phyloP scores from a whole-genome alignment of 2,329 filamentous ascomycete genomes.

The Aureobasidium sp. region DNA sequence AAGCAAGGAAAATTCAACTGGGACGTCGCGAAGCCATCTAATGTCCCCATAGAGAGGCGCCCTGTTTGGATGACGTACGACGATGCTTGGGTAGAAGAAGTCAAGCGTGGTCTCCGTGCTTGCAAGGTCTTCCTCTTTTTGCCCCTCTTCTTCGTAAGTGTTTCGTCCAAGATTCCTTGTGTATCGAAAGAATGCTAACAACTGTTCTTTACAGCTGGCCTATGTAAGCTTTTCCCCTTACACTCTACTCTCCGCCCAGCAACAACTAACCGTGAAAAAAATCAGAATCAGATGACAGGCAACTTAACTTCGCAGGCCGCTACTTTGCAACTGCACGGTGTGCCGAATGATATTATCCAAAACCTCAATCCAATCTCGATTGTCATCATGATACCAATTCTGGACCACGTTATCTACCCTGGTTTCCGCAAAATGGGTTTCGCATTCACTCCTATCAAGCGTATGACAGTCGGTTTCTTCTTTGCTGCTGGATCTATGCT shows the following conservation, averaged over 20 bases:
- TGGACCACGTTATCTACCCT: conserved; percentile 39
- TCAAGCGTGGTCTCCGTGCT: conserved; percentile 56
- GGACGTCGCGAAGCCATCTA: conserved; percentile 59
- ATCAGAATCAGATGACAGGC: conserved; percentile 39
- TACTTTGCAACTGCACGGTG: conserved; percentile 33
- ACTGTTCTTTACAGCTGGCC: conserved; percentile 32
- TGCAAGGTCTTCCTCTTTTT: conserved; percentile 58
- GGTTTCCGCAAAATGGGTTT: conserved; percentile 34
- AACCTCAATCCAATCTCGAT: conserved; percentile 33
- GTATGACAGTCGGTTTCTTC: conserved; percentile 45
- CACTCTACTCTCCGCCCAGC: too few species aligned
- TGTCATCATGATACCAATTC: conserved; percentile 37
- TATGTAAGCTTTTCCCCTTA: too few species aligned
- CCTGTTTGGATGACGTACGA: conserved; percentile 71
- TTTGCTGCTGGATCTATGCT: conserved; percentile 44
- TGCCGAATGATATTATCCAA: conserved; percentile 40
- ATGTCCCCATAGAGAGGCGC: conserved; percentile 41
- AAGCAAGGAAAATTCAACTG: conserved; percentile 34
- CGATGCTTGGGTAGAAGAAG: conserved; percentile 69
- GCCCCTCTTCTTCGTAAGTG: conserved; percentile 41
- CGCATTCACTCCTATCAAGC: conserved; percentile 42
- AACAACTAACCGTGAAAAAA: too few species aligned
- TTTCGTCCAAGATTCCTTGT: background rate
- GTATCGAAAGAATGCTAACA: background rate
- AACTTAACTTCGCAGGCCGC: conserved; percentile 39